Evolutionary conservation across 163 green algal species (phyloP).

Genomic region (Smithsoniella earleae): DNA sequence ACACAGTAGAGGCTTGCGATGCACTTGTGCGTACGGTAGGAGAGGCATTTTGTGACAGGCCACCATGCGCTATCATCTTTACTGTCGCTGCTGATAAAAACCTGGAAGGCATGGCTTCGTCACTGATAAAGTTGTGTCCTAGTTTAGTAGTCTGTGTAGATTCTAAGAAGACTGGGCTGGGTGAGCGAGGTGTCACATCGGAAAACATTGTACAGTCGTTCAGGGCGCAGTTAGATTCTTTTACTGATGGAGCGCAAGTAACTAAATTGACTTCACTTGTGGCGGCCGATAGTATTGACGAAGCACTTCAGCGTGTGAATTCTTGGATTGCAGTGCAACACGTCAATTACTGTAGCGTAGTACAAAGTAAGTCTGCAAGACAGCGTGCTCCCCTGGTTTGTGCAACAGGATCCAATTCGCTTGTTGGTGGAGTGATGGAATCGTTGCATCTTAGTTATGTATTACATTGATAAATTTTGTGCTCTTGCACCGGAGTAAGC

Average conservation of each 20-base stretch:
- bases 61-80: conserved; percentile 60
- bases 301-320: background rate
- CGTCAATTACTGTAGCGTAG: background rate
- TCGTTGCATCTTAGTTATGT: no score
- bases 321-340: background rate
- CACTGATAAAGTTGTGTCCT: background rate
- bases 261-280: background rate
- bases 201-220: background rate
- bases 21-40: conserved; percentile 52
- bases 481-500: no score
- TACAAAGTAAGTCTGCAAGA: background rate
- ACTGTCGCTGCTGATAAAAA: conserved; percentile 82
- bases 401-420: background rate
- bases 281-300: background rate
- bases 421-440: background rate
- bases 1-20: conserved; percentile 61
- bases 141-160: conserved; percentile 10
- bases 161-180: background rate
- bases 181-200: background rate
- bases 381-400: background rate
- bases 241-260: background rate
- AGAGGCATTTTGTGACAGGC: conserved; percentile 47
- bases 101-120: conserved; percentile 23
- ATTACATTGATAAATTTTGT: no score
- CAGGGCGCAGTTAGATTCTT: no score